Evolutionary conservation across 768 basidiomycete genomes (phyloP).

Genomic region (Cystobasidium onofrii): DNA sequence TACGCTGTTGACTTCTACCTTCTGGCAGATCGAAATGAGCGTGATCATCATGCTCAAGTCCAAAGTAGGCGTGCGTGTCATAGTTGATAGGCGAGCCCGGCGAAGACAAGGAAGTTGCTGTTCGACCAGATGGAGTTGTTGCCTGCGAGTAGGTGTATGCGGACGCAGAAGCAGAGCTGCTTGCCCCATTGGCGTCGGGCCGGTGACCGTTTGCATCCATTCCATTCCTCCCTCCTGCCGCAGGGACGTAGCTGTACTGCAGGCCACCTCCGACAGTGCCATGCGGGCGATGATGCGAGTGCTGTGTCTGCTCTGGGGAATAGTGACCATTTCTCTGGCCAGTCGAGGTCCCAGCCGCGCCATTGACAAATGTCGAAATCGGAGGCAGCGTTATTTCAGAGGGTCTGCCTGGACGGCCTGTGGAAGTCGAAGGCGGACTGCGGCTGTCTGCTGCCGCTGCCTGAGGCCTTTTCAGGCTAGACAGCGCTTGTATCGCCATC

Average conservation of each 20-base stretch:
- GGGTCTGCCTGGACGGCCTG: not conserved
- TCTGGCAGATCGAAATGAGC: not conserved
- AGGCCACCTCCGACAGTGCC: not conserved
- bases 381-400: slow-evolving; percentile 11
- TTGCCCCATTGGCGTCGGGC: not conserved
- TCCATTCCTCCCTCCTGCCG: not conserved
- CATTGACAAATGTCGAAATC: slow-evolving; percentile 2
- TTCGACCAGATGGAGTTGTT: slow-evolving; percentile 9
- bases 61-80: not conserved
- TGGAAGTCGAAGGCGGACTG: not conserved
- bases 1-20: not conserved
- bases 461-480: not conserved
- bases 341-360: not conserved
- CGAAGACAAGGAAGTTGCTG: slow-evolving; percentile 2
- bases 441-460: not conserved
- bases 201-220: not conserved
- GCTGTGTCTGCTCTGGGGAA: not conserved
- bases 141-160: not conserved
- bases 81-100: not conserved
- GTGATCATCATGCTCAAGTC: not conserved
- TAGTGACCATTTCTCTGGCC: not conserved
- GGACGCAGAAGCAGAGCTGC: not conserved
- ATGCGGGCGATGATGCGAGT: not conserved
- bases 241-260: slow-evolving; percentile 19
- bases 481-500: slow-evolving; percentile 24